Conservation (phyloP, 257 asterid species). For the Salvia miltiorrhiza region DNA sequence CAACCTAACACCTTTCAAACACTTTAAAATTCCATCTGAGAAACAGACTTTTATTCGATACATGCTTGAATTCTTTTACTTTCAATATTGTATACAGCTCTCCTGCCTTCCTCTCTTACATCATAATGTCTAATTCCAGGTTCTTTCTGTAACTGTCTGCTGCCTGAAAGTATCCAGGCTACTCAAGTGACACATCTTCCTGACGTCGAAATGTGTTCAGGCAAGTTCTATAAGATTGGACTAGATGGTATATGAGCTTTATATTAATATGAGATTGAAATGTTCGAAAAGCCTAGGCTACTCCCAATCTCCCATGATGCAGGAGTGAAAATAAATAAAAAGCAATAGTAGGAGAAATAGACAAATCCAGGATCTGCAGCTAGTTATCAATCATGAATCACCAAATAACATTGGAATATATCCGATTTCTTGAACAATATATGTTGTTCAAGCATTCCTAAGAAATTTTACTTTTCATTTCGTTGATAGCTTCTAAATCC, state of each 20-base stretch:
- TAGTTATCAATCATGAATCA: not conserved
- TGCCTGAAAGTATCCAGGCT: slow-evolving; percentile 78
- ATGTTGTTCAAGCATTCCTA: not conserved
- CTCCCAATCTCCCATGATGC: not conserved
- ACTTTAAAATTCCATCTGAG: not conserved
- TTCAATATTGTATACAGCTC: slow-evolving; percentile 8
- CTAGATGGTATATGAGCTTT: not conserved
- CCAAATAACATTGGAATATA: not conserved
- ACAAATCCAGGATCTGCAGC: not conserved
- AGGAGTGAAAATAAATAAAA: not conserved
- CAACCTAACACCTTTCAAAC: not conserved
- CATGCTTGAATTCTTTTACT: not conserved
- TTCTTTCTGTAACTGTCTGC: slow-evolving; percentile 81
- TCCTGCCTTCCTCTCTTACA: not conserved
- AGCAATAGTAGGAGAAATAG: not conserved
- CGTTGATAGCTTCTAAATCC: not conserved
- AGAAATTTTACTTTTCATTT: not conserved
- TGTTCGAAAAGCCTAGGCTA: not conserved
- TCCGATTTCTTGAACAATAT: slow-evolving; percentile 3
- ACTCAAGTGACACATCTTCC: slow-evolving; percentile 58
- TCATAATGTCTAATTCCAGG: slow-evolving; percentile 48
- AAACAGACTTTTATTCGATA: not conserved
- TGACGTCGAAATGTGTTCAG: slow-evolving; percentile 58
- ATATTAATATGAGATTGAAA: not conserved
- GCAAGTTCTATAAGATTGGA: slow-evolving; percentile 29